phyloP scores from a whole-genome alignment of 2,329 filamentous ascomycete species.

The Juglanconis oblonga region DNA sequence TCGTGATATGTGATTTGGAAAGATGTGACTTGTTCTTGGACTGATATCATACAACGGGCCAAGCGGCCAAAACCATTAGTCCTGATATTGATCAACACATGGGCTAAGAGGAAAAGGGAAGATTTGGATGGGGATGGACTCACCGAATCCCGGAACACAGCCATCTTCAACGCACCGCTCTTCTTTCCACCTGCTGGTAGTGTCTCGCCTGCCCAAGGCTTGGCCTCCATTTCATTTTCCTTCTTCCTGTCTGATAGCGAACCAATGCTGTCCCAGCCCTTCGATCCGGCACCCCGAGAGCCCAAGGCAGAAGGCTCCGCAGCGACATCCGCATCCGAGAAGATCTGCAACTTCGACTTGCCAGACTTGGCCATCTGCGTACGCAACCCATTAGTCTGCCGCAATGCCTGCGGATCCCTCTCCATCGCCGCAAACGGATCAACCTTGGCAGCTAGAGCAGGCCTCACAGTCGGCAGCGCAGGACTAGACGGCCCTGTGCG shows the following conservation, averaged over 20 bases:
- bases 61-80: constrained; percentile 71
- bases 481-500: constrained; percentile 71
- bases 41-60: constrained; percentile 52
- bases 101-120: constrained; percentile 39
- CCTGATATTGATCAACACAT: constrained; percentile 87
- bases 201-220: constrained; percentile 89
- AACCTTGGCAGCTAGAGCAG: constrained; percentile 79
- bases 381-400: constrained; percentile 44
- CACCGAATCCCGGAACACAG: constrained; percentile 95
- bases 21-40: constrained; percentile 57
- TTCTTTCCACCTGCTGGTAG: constrained; percentile 84
- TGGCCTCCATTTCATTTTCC: constrained; percentile 83
- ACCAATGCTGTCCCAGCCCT: constrained; percentile 90
- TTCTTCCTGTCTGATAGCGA: constrained; percentile 86
- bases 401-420: constrained; percentile 62
- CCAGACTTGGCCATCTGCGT: constrained; percentile 59
- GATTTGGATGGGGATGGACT: constrained; percentile 41
- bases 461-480: constrained; percentile 77
- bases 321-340: constrained; percentile 70
- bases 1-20: constrained; percentile 60
- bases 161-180: constrained; percentile 73
- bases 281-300: constrained; percentile 51
- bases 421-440: constrained; percentile 69
- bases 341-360: constrained; percentile 84
- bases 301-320: constrained; percentile 55